Evolutionary conservation across 768 basidiomycete species (phyloP), one percentile per base, ranked within the genome.

Genomic region (Amanita pseudoporphyria): DNA sequence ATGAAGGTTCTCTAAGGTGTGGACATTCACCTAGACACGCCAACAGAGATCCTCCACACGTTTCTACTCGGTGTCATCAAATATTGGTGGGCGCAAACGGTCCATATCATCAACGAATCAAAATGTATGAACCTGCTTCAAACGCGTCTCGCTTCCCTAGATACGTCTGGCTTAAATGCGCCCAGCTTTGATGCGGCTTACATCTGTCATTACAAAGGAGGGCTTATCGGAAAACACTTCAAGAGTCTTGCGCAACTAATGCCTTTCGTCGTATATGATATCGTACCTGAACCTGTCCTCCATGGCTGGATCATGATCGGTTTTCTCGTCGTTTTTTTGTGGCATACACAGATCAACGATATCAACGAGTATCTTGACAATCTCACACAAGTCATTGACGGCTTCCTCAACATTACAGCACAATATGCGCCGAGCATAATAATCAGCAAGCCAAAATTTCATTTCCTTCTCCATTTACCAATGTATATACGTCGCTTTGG

Each of bases 381-480:
- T 9, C 3, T 1, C 9, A 56, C 2, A 53, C 71, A 0, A 37
- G 58, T 58, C 22, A 72, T 74, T 24, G 40, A 69, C 2, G 48
- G 65, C n/a, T 71, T 74, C 48, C 62, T 74, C 1, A 35, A 54
- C 4, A 56, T 58, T 9, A 63, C 65, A 0, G 64, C 62, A 21
- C 31, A 45, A 21, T 4, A 47, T 31, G 1, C 64, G 62, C 60
- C 64, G 12, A 28, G 28, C 35, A 19, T 56, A 37, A 10, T 71
- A 63, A 67, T 71, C 71, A 53, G 69, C 68, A 73, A 74, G 49
- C 64, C 68, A 1, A 74, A 73, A 48, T 71, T 73, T 51, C 71
- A 74, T 35, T 57, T 72, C 19, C 31, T 73, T 4, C 28, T 65
- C 0, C 71, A 74, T 52, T 53, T 74, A 0, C 60, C 62, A 1